These are phyloP conservation scores for Madurella fahalii DNA, from an alignment of 2,329 filamentous ascomycete species.

Conservation along the genomic window DNA sequence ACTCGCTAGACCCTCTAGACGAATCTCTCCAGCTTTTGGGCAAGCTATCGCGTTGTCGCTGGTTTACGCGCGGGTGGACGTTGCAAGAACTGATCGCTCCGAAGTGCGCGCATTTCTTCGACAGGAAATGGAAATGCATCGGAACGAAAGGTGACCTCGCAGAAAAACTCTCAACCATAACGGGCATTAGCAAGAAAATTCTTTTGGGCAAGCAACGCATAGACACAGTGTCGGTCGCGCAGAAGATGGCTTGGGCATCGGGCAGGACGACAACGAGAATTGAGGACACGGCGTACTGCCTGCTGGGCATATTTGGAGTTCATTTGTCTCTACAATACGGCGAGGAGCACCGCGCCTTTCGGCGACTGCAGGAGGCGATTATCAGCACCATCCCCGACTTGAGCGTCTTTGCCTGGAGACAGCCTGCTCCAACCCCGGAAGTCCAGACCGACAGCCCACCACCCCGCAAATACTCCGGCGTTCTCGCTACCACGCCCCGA, in stretches of 20 bases:
- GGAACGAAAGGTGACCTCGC: neutral
- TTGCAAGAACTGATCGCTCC: constrained; percentile 17
- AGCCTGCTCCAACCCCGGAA: neutral
- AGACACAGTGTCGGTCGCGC: constrained; percentile 25
- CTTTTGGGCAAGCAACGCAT: neutral
- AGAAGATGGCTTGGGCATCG: constrained; percentile 38
- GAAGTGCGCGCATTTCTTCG: neutral
- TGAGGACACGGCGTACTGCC: constrained; percentile 41
- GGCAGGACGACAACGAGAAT: constrained; percentile 28
- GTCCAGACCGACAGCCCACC: neutral
- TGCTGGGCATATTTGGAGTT: constrained; percentile 40
- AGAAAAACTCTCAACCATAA: neutral
- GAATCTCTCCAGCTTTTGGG: too few species aligned
- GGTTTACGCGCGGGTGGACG: constrained; percentile 17
- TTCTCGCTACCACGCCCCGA: neutral
- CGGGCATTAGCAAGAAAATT: neutral
- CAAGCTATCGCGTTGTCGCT: neutral
- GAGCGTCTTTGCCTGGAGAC: neutral
- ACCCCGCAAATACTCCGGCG: neutral
- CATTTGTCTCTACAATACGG: constrained; percentile 42
- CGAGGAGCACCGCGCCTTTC: constrained; percentile 29
- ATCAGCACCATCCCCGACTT: constrained; percentile 14
- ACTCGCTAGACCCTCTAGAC: too few species aligned
- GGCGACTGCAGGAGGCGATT: constrained; percentile 31
- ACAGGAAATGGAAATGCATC: neutral